Evolutionary conservation across 306 rosid species (phyloP).

Genomic region (Pyrus communis): DNA sequence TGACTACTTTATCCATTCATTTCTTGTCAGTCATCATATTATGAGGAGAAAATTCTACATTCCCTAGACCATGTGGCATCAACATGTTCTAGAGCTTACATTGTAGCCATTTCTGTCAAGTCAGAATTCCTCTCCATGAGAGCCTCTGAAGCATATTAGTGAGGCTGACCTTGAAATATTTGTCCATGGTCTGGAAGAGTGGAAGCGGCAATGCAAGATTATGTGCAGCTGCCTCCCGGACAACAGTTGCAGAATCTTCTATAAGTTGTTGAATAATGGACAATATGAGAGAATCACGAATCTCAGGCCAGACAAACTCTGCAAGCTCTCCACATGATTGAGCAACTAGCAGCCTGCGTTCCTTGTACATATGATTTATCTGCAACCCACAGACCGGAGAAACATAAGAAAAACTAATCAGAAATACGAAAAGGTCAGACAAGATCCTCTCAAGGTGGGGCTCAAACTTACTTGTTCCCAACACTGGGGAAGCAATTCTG

Average conservation of each 20-base stretch:
- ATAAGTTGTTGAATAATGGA: constrained; percentile 87
- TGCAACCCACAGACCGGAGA: constrained; percentile 25
- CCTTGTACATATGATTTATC: constrained; percentile 95
- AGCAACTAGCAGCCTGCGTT: constrained; percentile 96
- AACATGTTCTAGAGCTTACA: constrained; percentile 94
- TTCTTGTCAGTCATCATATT: constrained; percentile 29
- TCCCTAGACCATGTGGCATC: constrained; percentile 80
- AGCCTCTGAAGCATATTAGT: constrained; percentile 99
- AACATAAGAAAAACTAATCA: constrained; percentile 20
- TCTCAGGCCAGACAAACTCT: constrained; percentile 92
- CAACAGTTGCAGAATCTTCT: constrained; percentile 89
- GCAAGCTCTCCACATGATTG: constrained; percentile 97
- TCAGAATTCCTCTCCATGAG: constrained; percentile 99
- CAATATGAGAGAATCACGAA: constrained; percentile 88
- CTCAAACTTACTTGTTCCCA: constrained; percentile 85
- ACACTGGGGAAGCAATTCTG: constrained; percentile 94
- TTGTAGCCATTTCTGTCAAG: constrained; percentile 93
- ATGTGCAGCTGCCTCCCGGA: constrained; percentile 88
- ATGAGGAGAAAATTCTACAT: constrained; percentile 54
- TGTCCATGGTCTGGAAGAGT: constrained; percentile 78
- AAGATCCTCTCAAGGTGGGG: not conserved
- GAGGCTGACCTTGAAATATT: constrained; percentile 99
- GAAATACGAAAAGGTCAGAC: constrained; percentile 7
- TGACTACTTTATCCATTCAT: constrained; percentile 14
- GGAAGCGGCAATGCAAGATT: constrained; percentile 96